These are phyloP conservation scores for Solanum chilense DNA, from an alignment of 257 asterid species.

Conservation along the genomic window DNA sequence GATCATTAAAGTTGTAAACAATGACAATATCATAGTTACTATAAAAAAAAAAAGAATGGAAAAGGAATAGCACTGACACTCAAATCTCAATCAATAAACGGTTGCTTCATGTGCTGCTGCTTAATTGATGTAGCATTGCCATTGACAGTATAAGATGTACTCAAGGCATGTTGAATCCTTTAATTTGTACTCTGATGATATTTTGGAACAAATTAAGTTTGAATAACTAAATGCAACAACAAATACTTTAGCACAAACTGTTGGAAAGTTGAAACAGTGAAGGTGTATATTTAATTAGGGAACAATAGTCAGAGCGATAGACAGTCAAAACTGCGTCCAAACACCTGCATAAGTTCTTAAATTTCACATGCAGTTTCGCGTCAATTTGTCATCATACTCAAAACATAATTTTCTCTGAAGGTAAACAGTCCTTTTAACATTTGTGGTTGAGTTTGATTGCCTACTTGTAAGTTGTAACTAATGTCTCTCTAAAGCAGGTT, in stretches of 20 bases:
- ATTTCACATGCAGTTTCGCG: neutral
- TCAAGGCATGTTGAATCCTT: neutral
- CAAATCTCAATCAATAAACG: neutral
- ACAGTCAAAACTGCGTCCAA: neutral
- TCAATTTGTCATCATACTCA: no score
- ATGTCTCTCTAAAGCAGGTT: no score
- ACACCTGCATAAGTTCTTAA: neutral
- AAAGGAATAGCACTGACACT: neutral
- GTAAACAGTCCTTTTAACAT: no score
- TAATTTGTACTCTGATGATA: neutral
- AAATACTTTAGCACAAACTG: neutral
- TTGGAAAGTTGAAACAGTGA: neutral
- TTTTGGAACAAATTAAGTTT: neutral
- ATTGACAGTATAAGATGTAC: neutral
- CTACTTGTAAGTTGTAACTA: no score
- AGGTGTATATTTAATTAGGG: neutral
- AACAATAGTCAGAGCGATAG: neutral
- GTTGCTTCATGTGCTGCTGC: neutral
- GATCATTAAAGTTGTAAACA: neutral
- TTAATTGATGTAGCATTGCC: neutral
- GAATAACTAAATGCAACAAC: neutral
- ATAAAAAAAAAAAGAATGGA: neutral
- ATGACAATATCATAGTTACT: neutral
- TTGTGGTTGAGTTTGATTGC: no score
- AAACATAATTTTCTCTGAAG: no score